Conservation (phyloP, 2,329 filamentous ascomycete genomes). For the Pseudogymnoascus destructans region DNA sequence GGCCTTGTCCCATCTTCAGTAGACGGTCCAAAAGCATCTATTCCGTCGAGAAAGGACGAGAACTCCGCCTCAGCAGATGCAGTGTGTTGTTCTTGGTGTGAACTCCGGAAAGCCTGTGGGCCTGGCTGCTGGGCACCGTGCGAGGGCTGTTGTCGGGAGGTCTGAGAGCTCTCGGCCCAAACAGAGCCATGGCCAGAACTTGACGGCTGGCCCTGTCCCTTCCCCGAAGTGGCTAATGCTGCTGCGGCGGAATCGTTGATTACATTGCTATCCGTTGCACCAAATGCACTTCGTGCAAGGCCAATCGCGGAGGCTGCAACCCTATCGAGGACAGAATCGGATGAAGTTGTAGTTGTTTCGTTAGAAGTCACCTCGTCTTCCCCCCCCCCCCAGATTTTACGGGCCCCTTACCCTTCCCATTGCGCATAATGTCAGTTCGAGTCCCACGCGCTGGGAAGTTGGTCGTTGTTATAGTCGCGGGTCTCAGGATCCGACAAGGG, state of each 20-base stretch:
- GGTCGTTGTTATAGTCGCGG: constrained; percentile 5
- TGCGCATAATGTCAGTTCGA: constrained; percentile 11
- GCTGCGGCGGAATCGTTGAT: constrained; percentile 15
- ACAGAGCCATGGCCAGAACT: constrained; percentile 13
- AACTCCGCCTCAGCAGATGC: constrained; percentile 22
- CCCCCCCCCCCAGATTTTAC: constrained; percentile 11
- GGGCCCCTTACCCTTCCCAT: constrained; percentile 20
- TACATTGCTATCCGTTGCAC: constrained; percentile 15
- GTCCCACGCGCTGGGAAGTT: background rate
- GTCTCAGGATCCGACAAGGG: constrained; percentile 1
- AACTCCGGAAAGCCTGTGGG: constrained; percentile 13
- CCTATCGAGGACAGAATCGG: constrained; percentile 18
- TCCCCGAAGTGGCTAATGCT: constrained; percentile 20
- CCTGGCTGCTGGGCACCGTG: background rate
- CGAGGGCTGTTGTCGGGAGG: constrained; percentile 10
- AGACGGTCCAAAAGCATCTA: constrained; percentile 19
- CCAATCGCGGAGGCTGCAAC: constrained; percentile 26
- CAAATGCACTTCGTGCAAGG: constrained; percentile 26
- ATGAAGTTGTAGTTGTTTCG: constrained; percentile 9
- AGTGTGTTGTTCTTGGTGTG: constrained; percentile 19
- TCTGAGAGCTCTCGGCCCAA: constrained; percentile 18
- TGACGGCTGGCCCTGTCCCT: constrained; percentile 15
- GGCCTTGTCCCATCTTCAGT: constrained; percentile 3
- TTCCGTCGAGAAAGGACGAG: constrained; percentile 22
- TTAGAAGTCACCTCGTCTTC: constrained; percentile 10